Conservation (phyloP, 371 early-diverging fungal genomes). For the Mortierella sp. region DNA sequence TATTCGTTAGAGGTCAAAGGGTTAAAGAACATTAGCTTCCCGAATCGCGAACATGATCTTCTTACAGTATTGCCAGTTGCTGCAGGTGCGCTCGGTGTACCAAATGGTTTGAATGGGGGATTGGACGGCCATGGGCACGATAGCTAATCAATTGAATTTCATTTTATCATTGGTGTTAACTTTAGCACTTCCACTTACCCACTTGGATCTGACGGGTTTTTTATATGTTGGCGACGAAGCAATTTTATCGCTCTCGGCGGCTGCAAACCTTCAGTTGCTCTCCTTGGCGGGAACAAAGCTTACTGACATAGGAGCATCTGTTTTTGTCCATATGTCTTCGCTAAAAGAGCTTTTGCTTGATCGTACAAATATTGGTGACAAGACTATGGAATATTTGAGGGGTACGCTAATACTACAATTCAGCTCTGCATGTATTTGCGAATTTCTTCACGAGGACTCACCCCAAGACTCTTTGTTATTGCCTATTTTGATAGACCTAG, state of each 20-base stretch:
- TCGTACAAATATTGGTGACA: slow-evolving; percentile 40
- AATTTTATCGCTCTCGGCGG: slow-evolving; percentile 28
- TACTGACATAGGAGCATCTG: slow-evolving; percentile 37
- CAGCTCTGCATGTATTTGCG: background rate
- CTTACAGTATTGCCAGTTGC: slow-evolving; percentile 30
- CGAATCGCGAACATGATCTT: slow-evolving; percentile 39
- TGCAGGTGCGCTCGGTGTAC: slow-evolving; percentile 18
- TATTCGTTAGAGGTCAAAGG: slow-evolving; percentile 5
- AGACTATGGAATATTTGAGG: slow-evolving; percentile 42
- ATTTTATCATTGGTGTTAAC: background rate
- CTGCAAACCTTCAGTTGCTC: slow-evolving; percentile 31
- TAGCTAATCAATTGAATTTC: background rate
- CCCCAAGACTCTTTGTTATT: background rate
- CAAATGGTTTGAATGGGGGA: background rate
- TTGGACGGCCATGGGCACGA: background rate
- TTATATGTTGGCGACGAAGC: slow-evolving; percentile 39
- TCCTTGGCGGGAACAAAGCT: slow-evolving; percentile 43
- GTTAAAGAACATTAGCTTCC: slow-evolving; percentile 31
- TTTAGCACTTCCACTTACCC: slow-evolving; percentile 38
- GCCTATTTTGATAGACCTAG: slow-evolving; percentile 20
- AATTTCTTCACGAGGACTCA: background rate
- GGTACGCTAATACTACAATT: slow-evolving; percentile 14
- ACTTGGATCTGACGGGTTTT: slow-evolving; percentile 44
- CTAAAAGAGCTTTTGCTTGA: slow-evolving; percentile 38
- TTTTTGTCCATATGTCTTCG: slow-evolving; percentile 36